A percentile compares a stretch with the other conserved stretches of the same genome.
These are phyloP conservation scores for Tripterygium wilfordii DNA, from an alignment of 177 flowering plant species.

Conservation along the genomic window DNA sequence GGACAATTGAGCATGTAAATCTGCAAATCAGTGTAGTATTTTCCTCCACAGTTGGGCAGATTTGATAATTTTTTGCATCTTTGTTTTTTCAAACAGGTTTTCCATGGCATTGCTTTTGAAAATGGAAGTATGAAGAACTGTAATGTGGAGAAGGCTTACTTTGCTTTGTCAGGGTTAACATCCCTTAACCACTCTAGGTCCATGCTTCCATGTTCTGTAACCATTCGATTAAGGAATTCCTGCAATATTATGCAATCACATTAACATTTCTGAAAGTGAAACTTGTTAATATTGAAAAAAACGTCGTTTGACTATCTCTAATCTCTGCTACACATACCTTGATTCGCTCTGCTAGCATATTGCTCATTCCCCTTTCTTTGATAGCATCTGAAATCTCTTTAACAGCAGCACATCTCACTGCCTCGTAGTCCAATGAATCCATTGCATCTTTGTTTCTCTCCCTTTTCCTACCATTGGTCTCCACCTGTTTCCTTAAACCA, in stretches of 20 bases:
- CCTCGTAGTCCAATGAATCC: conserved; percentile 93
- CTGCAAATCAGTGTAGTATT: too few species aligned
- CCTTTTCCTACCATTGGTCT: conserved; percentile 23
- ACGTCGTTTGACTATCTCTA: too few species aligned
- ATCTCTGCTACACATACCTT: too few species aligned
- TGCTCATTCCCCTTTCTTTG: conserved; percentile 85
- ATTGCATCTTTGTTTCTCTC: conserved; percentile 46
- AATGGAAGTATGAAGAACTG: too few species aligned
- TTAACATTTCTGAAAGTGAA: too few species aligned
- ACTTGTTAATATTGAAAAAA: too few species aligned
- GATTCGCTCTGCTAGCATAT: conserved; percentile 85
- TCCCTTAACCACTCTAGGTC: conserved; percentile 78
- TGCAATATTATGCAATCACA: conserved; percentile 19
- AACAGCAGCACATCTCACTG: conserved; percentile 65
- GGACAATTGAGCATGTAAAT: too few species aligned
- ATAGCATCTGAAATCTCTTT: conserved; percentile 64
- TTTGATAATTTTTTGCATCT: too few species aligned
- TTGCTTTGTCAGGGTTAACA: conserved; percentile 61
- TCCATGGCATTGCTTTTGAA: too few species aligned
- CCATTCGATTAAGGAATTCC: conserved; percentile 54
- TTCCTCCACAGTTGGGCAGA: too few species aligned
- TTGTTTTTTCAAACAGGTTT: too few species aligned
- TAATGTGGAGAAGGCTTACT: conserved; percentile 44
- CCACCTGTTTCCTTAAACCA: conserved; percentile 52
- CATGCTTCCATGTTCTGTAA: conserved; percentile 54